Evolutionary conservation across 352 stramenopile species (phyloP).

Genomic region (Phytopythium chamaehyphon): DNA sequence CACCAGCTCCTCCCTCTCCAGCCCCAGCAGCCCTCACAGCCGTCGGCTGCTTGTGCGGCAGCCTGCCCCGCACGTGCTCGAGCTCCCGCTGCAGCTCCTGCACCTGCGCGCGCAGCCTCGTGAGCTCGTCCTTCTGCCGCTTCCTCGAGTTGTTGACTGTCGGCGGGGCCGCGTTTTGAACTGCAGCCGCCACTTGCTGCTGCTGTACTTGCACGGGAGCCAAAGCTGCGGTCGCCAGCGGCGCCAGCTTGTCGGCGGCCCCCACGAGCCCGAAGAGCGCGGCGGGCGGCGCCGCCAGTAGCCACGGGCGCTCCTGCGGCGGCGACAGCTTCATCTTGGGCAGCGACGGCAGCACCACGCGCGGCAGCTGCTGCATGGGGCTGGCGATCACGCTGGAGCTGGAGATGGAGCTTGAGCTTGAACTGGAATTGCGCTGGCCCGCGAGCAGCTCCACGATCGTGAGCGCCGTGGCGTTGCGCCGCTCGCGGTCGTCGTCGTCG

Average conservation of each 20-base stretch:
- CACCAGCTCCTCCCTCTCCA: too few species aligned
- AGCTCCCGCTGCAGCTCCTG: slow-evolving; percentile 54
- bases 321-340: slow-evolving; percentile 34
- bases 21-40: not conserved
- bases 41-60: slow-evolving; percentile 16
- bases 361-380: too few species aligned
- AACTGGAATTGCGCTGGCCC: slow-evolving; percentile 6
- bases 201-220: too few species aligned
- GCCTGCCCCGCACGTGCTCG: slow-evolving; percentile 23
- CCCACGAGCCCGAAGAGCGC: slow-evolving; percentile 6
- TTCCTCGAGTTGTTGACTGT: slow-evolving; percentile 48
- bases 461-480: slow-evolving; percentile 31
- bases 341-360: slow-evolving; percentile 25
- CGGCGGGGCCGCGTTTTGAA: not conserved
- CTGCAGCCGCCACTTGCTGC: not conserved
- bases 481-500: slow-evolving; percentile 27
- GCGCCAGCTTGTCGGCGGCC: not conserved
- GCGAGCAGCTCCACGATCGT: slow-evolving; percentile 38
- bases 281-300: slow-evolving; percentile 4
- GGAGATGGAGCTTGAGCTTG: slow-evolving; percentile 8
- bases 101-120: slow-evolving; percentile 41
- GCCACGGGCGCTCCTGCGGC: slow-evolving; percentile 7
- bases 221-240: not conserved
- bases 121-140: slow-evolving; percentile 54
- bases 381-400: slow-evolving; percentile 7